Evolutionary conservation across 257 asterid genomes (phyloP).

Genomic region (Jasminum sambac): DNA sequence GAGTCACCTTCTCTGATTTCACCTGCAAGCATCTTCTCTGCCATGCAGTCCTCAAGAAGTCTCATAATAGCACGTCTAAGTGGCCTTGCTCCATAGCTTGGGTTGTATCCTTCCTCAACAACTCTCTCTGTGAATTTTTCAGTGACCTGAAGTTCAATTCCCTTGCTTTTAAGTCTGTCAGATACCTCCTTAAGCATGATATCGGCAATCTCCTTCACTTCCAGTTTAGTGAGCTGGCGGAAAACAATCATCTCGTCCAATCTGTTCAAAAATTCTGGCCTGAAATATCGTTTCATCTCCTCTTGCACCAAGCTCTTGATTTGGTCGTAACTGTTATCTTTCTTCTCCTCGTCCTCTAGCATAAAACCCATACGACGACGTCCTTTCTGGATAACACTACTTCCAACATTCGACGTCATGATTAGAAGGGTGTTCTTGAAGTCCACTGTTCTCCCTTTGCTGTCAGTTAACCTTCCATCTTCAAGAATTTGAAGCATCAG

Average conservation of each 20-base stretch:
- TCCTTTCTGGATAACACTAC: constrained; percentile 68
- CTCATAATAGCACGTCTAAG: constrained; percentile 80
- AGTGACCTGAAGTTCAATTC: constrained; percentile 60
- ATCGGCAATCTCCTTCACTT: constrained; percentile 77
- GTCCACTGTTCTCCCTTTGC: constrained; percentile 78
- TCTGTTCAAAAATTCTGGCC: constrained; percentile 84
- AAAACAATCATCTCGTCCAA: constrained; percentile 80
- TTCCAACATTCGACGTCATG: constrained; percentile 83
- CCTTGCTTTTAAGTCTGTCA: constrained; percentile 56
- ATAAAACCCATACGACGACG: constrained; percentile 66
- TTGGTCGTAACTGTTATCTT: constrained; percentile 64
- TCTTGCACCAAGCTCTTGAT: constrained; percentile 60
- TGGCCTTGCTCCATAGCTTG: constrained; percentile 90
- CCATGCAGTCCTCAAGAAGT: constrained; percentile 81
- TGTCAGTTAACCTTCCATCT: constrained; percentile 84
- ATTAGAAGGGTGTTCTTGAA: constrained; percentile 80
- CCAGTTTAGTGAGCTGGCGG: constrained; percentile 67
- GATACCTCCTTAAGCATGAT: constrained; percentile 72
- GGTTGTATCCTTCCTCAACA: constrained; percentile 67
- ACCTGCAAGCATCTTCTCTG: constrained; percentile 70
- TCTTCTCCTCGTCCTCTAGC: constrained; percentile 58
- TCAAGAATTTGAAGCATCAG: constrained; percentile 86
- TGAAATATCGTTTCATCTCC: constrained; percentile 67
- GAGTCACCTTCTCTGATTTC: constrained; percentile 72
- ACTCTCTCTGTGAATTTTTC: constrained; percentile 67